Base-by-base conservation (phyloP, 768 basidiomycete genomes). In the Rickenella mellea region DNA sequence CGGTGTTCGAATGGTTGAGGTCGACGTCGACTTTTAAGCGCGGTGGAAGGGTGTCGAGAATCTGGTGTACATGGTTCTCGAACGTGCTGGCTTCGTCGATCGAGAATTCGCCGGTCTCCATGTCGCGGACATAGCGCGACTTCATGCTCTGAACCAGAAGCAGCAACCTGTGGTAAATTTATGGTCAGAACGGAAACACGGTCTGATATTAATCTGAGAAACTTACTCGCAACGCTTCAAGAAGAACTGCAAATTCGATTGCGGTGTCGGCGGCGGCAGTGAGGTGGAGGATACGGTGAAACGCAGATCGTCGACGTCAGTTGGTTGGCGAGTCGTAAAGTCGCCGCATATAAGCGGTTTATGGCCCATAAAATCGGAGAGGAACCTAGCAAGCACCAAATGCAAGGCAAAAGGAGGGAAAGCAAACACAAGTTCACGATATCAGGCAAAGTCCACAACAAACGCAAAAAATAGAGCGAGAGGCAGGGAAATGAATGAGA, bases 301-400 rank as follows among this genome's bases (percentile, higher is more conserved):
- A 25, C 62, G 56, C 21, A 69, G 66, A 49, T 78, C 78, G 40
- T 79, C 73, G 5, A 76, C 73, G 49, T 76, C 70, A 41, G 64
- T 63, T 3, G 80, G 81, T 14, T 78, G 51, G 42, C 64, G 70
- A 11, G 76, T 74, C 1, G 71, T 73, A 46, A 71, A 74, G n/a
- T 73, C 66, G 38, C 76, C 68, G 26, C 73, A 58, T 31, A 85
- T 73, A 6, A 78, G 66, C 2, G 83, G 73, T n/a, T 71, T 65
- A 42, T 76, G 75, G 5, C 76, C 74, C 60, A 83, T 67, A 49
- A 67, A 69, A 53, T 87, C 85, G 5, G 85, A 76, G 15, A 78
- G 66, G 55, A 83, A 82, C 46, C 85, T 88, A 51, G 25, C n/a
- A n/a, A n/a, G n/a, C n/a, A n/a, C n/a, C n/a, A n/a, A n/a, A n/a